These are phyloP conservation scores for Moelleriella libera DNA, from an alignment of 2,329 filamentous ascomycete species.

Conservation along the genomic window DNA sequence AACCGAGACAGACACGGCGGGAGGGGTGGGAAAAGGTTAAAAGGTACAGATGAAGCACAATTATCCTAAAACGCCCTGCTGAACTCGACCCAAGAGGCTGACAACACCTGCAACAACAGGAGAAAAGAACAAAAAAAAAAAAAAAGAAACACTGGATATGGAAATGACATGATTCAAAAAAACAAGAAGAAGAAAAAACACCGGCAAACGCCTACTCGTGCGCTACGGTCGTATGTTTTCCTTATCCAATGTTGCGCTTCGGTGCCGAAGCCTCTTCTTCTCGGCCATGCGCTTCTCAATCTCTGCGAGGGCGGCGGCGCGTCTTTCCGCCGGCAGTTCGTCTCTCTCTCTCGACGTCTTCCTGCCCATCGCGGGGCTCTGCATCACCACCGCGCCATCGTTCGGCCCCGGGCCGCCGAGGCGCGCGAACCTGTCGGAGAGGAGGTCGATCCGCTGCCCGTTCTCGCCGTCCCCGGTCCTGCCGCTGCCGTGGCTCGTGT, in stretches of 20 bases:
- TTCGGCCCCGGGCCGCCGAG: constrained; percentile 25
- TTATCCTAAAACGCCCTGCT: constrained; percentile 11
- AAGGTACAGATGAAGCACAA: background rate
- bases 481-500: background rate
- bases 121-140: background rate
- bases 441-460: constrained; percentile 26
- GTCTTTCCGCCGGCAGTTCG: constrained; percentile 33
- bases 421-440: constrained; percentile 29
- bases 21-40: no score
- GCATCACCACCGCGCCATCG: constrained; percentile 5
- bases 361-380: constrained; percentile 1
- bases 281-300: constrained; percentile 40
- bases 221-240: constrained; percentile 31
- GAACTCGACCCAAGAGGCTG: background rate
- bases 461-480: constrained; percentile 8
- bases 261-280: constrained; percentile 24
- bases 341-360: constrained; percentile 29
- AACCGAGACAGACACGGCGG: no score
- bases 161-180: background rate
- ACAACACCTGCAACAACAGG: background rate
- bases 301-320: constrained; percentile 38
- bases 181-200: background rate
- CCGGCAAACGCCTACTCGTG: background rate
- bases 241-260: constrained; percentile 24
- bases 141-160: background rate